Conservation (phyloP, 2,329 filamentous ascomycete species). For the Xylariaceae sp. region DNA sequence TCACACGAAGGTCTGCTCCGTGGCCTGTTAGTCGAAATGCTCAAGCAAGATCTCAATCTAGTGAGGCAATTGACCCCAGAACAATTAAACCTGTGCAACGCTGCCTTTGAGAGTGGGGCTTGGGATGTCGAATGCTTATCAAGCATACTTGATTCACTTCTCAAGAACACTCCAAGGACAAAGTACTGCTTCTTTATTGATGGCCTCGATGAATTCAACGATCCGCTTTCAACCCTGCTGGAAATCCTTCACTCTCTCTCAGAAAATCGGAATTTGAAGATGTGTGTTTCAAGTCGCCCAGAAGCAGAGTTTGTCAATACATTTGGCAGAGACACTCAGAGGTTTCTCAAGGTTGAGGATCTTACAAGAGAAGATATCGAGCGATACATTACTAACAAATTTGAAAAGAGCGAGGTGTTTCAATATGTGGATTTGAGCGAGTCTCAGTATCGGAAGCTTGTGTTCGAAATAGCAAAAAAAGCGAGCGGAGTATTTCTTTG, state of each 20-base stretch:
- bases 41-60: neutral
- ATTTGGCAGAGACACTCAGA: neutral
- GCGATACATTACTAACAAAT: neutral
- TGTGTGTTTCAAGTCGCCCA: neutral
- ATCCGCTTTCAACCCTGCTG: neutral
- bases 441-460: neutral
- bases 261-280: neutral
- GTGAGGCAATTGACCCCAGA: neutral
- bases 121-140: neutral
- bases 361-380: neutral
- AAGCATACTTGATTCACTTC: neutral
- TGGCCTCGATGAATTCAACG: constrained; percentile 1
- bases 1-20: neutral
- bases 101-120: neutral
- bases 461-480: neutral
- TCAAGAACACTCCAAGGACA: neutral
- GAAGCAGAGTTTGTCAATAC: neutral
- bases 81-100: neutral
- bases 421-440: neutral
- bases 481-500: neutral
- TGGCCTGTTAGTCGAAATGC: neutral
- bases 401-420: neutral
- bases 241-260: neutral
- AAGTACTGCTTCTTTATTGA: neutral
- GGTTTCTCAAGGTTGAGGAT: neutral